These are phyloP conservation scores for Paracamarosporium sp. DNA, from an alignment of 2,329 filamentous ascomycete species.

Conservation along the genomic window DNA sequence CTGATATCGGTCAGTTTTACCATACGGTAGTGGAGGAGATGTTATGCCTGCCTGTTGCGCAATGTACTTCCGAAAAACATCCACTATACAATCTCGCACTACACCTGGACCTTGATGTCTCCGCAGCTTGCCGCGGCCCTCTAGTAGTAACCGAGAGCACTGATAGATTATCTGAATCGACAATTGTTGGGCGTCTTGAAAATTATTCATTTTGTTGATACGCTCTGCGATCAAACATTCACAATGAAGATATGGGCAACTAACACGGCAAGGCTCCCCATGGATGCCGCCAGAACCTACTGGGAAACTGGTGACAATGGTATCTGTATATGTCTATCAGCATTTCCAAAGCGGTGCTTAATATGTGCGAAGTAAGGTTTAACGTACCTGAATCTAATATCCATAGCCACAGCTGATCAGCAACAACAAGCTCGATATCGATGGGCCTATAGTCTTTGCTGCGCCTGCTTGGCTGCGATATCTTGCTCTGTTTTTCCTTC, in stretches of 20 bases:
- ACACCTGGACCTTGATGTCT: neutral
- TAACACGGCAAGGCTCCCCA: no score
- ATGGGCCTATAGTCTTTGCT: no score
- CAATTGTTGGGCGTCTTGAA: no score
- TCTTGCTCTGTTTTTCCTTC: no score
- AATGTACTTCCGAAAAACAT: neutral
- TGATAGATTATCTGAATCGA: neutral
- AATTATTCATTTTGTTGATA: no score
- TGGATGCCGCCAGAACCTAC: neutral
- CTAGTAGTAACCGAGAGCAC: neutral
- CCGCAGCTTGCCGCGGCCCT: neutral
- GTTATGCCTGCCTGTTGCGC: neutral
- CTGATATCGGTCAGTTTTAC: no score
- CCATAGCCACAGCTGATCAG: constrained; percentile 6
- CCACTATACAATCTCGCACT: neutral
- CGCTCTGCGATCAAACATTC: no score
- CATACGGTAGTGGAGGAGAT: no score
- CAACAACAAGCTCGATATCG: neutral
- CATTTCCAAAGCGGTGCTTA: neutral
- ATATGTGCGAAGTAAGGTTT: no score
- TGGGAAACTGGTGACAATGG: neutral
- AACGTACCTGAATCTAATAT: neutral
- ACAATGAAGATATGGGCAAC: no score
- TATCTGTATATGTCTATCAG: neutral
- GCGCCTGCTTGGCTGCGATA: no score